Base-by-base conservation (phyloP, 306 rosid genomes). In the Myrica gale region DNA sequence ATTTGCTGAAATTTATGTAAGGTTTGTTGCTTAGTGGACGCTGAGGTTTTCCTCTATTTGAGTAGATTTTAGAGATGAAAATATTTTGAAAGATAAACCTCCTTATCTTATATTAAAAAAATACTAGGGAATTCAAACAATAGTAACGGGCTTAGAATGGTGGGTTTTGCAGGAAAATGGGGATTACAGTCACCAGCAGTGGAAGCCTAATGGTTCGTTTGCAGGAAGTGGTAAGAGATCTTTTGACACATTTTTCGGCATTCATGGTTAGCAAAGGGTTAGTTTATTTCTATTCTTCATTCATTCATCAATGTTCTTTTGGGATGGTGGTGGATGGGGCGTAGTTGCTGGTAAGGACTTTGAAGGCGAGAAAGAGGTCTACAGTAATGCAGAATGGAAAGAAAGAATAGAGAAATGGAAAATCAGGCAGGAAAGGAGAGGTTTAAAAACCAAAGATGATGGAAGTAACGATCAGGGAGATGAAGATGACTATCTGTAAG, bases 401-500 rank as follows among this genome's bases (percentile, higher is more conserved):
- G 96, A 84, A 43, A 90, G 97, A 85, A 95, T 92, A n/a, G 99
- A 95, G 82, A 95, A 92, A 69, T 95, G 97, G 99, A 95, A 92
- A 89, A 87, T 88, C n/a, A 89, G 90, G 82, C 97, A 95, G 85
- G 93, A 90, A 79, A 89, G 87, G 85, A 89, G 80, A 88, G 86
- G 89, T 50, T 75, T 91, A 47, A 77, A 83, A 66, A 84, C 70
- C 88, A 89, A 85, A 80, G 88, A 86, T 1, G 86, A 80, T 53
- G 88, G 73, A 55, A 88, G 86, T 72, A 88, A 89, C 56, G 92
- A 90, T 46, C 97, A 82, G 81, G 87, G 39, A 75, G 92, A 85
- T 42, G 90, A 89, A 45, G 92, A 92, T 48, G 97, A 89, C 15
- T 87, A 47, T 71, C 84, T 87, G 97, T 92, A 79, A 81, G 93